These are phyloP conservation scores for Endocarpon pusillum DNA, from an alignment of 495 filamentous ascomycete species.

Conservation along the genomic window DNA sequence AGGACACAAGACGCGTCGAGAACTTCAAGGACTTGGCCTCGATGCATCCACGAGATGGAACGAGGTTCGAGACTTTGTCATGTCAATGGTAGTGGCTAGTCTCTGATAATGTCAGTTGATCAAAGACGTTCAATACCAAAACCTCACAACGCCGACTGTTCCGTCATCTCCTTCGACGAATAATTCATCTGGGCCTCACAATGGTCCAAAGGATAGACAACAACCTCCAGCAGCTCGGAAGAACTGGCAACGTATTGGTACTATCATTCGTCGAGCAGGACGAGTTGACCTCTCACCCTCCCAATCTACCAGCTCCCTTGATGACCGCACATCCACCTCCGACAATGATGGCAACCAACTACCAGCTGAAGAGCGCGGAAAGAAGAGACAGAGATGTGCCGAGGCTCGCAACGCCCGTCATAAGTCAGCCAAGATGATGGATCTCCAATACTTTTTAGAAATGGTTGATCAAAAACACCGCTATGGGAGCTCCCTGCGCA, in stretches of 20 bases:
- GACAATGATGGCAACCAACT: constrained; percentile 18
- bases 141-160: constrained; percentile 31
- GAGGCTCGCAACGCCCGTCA: constrained; percentile 26
- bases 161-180: constrained; percentile 10
- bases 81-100: neutral
- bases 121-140: constrained; percentile 44
- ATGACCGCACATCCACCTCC: constrained; percentile 10
- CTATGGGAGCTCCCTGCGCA: constrained; percentile 68
- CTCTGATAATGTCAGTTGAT: constrained; percentile 25
- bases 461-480: constrained; percentile 86
- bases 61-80: constrained; percentile 25
- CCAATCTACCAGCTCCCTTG: constrained; percentile 10
- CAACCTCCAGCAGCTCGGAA: constrained; percentile 30
- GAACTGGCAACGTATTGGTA: constrained; percentile 59
- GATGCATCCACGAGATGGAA: constrained; percentile 53
- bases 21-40: constrained; percentile 43
- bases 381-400: constrained; percentile 24
- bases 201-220: constrained; percentile 1
- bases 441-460: constrained; percentile 77
- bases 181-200: constrained; percentile 8
- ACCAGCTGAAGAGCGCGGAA: constrained; percentile 9
- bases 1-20: constrained; percentile 49
- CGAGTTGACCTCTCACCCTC: constrained; percentile 33
- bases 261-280: constrained; percentile 54
- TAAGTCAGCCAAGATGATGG: constrained; percentile 58